phyloP scores from a whole-genome alignment of 169 alveolate genomes.

The Eimeria falciformis region DNA sequence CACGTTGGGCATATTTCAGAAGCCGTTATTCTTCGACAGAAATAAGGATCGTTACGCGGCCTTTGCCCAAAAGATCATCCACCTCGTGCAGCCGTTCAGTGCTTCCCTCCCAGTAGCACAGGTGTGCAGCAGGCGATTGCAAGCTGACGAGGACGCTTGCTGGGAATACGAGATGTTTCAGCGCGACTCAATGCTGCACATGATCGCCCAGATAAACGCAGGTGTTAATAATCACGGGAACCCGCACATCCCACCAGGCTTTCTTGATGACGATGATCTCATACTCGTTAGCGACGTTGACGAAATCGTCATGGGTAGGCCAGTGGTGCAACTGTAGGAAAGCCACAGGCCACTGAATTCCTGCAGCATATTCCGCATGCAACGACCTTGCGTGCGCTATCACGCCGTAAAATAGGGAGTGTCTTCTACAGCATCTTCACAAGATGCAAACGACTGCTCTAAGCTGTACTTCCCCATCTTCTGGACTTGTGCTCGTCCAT shows the following conservation, averaged over 20 bases:
- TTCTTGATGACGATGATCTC: conserved; percentile 42
- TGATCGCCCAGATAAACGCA: conserved; percentile 62
- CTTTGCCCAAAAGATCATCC: conserved; percentile 38
- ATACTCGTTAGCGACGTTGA: conserved; percentile 64
- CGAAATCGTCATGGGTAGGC: conserved; percentile 63
- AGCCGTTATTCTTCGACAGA: conserved; percentile 57
- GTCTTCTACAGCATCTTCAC: too few species aligned
- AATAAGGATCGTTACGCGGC: conserved; percentile 29
- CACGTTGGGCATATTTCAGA: conserved; percentile 60
- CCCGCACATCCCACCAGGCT: conserved; percentile 19
- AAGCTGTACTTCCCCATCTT: too few species aligned
- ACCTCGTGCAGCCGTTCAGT: conserved; percentile 44
- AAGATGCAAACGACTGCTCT: too few species aligned
- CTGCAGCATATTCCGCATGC: too few species aligned
- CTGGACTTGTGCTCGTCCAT: too few species aligned
- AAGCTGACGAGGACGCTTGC: conserved; percentile 30
- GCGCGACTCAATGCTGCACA: conserved; percentile 47
- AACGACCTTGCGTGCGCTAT: too few species aligned
- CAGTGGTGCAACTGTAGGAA: too few species aligned
- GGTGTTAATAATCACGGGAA: conserved; percentile 48
- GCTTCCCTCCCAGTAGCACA: conserved; percentile 30
- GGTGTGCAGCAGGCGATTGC: conserved; percentile 7
- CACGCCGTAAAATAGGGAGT: too few species aligned
- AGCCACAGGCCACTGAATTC: too few species aligned
- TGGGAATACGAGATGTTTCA: conserved; percentile 65